Conservation (phyloP, 2,329 filamentous ascomycete species). For the Colletotrichum simmondsii region DNA sequence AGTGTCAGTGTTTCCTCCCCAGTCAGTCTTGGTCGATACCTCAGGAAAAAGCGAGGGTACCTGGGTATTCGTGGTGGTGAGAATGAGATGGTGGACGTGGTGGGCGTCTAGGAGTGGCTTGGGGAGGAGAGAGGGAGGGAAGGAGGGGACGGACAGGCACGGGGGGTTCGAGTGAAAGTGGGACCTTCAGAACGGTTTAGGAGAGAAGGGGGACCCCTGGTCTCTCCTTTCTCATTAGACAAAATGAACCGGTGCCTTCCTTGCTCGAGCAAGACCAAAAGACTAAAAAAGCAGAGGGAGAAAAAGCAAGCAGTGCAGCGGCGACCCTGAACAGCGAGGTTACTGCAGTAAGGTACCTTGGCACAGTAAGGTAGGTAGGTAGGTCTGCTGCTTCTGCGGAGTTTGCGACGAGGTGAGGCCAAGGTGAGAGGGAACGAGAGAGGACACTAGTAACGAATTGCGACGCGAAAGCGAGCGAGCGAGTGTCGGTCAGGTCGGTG, state of each 20-base stretch:
- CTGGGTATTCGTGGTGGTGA: neutral
- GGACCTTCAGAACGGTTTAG: conserved; percentile 28
- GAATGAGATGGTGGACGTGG: neutral
- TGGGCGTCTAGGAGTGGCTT: neutral
- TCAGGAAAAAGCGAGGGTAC: neutral
- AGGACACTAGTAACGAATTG: neutral
- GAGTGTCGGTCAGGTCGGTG: conserved; percentile 15
- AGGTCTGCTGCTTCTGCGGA: neutral
- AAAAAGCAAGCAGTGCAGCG: conserved; percentile 2
- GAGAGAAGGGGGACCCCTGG: conserved; percentile 28
- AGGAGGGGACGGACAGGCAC: neutral
- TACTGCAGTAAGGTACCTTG: too few relatives aligned
- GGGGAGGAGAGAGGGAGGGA: neutral
- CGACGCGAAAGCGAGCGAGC: conserved; percentile 21
- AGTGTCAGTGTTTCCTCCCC: conserved; percentile 1
- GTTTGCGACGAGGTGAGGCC: neutral
- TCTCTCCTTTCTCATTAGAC: conserved; percentile 29
- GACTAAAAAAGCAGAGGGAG: conserved; percentile 5
- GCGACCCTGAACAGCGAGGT: neutral
- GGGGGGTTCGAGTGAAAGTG: conserved; percentile 9
- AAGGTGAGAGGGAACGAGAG: neutral
- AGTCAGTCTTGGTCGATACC: neutral
- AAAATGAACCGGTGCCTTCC: conserved; percentile 14
- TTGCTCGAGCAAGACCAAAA: conserved; percentile 15
- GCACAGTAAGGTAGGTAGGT: too few relatives aligned